Evolutionary conservation across 495 filamentous ascomycete genomes (phyloP).

Genomic region (Aspergillus panamensis): DNA sequence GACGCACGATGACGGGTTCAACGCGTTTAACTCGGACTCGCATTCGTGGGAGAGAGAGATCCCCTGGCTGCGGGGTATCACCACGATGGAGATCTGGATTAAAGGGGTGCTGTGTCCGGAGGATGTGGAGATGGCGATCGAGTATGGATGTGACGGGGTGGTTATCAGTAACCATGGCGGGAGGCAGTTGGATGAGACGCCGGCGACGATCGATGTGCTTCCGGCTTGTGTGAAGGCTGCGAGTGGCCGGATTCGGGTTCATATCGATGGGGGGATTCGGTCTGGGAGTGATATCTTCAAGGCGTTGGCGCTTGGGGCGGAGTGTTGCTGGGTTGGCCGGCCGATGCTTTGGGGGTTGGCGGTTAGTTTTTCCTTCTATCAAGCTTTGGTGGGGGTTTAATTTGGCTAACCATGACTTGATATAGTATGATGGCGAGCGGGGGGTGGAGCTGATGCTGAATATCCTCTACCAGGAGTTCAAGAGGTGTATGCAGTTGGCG

Average conservation of each 20-base stretch:
- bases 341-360: slow-evolving; percentile 51
- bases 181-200: slow-evolving; percentile 60
- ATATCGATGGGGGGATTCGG: slow-evolving; percentile 63
- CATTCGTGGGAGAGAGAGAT: slow-evolving; percentile 57
- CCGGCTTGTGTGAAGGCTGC: slow-evolving; percentile 61
- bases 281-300: slow-evolving; percentile 68
- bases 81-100: slow-evolving; percentile 53
- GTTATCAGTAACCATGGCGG: slow-evolving; percentile 71
- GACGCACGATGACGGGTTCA: slow-evolving; percentile 50
- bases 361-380: slow-evolving; percentile 14
- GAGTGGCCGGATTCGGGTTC: slow-evolving; percentile 58
- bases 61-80: slow-evolving; percentile 45
- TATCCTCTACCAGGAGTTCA: slow-evolving; percentile 48
- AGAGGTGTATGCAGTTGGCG: slow-evolving; percentile 49
- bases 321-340: slow-evolving; percentile 61
- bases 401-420: slow-evolving; percentile 14
- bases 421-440: slow-evolving; percentile 36
- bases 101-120: slow-evolving; percentile 55
- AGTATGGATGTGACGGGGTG: slow-evolving; percentile 55
- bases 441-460: slow-evolving; percentile 40
- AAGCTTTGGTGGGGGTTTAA: not conserved
- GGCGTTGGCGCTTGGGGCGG: slow-evolving; percentile 62
- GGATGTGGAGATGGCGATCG: slow-evolving; percentile 52
- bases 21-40: slow-evolving; percentile 58
- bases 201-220: slow-evolving; percentile 57